These are phyloP conservation scores for Gastroboletus turbinatus DNA, from an alignment of 1,284 basidiomycete species.

Conservation along the genomic window DNA sequence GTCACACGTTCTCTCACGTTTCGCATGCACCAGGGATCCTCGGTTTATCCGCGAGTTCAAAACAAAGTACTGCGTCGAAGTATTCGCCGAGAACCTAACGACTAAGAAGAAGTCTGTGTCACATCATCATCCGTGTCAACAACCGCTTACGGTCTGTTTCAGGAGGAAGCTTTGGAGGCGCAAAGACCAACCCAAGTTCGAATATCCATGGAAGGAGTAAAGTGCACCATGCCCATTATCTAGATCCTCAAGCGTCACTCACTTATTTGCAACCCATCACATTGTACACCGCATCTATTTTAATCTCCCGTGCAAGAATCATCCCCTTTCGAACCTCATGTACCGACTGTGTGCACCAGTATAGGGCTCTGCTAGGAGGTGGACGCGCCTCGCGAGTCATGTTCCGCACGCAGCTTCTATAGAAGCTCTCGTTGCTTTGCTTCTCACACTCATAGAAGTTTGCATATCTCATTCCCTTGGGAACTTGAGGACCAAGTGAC, in stretches of 20 bases:
- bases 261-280: neutral
- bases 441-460: neutral
- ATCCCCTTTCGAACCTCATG: neutral
- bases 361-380: neutral
- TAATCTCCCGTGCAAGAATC: neutral
- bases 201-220: slow-evolving; percentile 84
- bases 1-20: neutral
- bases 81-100: slow-evolving; percentile 78
- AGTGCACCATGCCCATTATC: neutral
- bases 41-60: slow-evolving; percentile 96
- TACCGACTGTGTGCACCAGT: neutral
- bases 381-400: neutral
- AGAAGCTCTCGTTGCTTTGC: neutral
- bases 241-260: neutral
- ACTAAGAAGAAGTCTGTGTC: slow-evolving; percentile 85
- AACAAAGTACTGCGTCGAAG: slow-evolving; percentile 78
- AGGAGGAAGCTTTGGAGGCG: slow-evolving; percentile 91
- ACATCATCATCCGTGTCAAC: neutral
- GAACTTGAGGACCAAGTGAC: neutral
- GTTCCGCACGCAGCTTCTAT: neutral
- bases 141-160: slow-evolving; percentile 11
- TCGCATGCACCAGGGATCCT: slow-evolving; percentile 74
- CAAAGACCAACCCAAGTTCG: slow-evolving; percentile 82
- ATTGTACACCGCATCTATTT: neutral
- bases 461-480: neutral